Base-by-base conservation (phyloP, 139 green algal genomes). In the Gonium pectorale region DNA sequence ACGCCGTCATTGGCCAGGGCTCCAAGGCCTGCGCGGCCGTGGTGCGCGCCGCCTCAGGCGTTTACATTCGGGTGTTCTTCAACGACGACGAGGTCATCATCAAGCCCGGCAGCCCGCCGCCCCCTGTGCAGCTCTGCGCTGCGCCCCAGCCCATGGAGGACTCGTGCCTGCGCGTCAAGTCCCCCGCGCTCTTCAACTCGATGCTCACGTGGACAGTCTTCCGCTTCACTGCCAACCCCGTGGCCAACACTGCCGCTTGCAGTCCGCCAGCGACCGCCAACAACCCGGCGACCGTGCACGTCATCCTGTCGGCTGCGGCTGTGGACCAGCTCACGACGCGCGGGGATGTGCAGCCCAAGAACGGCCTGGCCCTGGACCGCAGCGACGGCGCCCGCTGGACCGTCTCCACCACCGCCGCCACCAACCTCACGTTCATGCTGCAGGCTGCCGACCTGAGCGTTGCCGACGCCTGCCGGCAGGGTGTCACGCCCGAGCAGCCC, bases 1-100 rank as follows among this genome's bases (percentile, higher is more conserved):
- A 78, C n/a, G 67, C 78, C 21, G 70, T 83, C 59, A 56, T 59
- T 8, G 85, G 66, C 37, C 85, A 89, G 78, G 78, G 85, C 70
- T 49, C 21, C 79, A 80, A 75, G 35, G 44, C 85, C 21, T 89
- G 85, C 62, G 85, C 69, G 2, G 85, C 85, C 24, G 43, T 85
- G 21, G 49, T 89, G 13, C 79, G 79, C 67, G 51, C 35, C 46
- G 31, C 2, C 29, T 37, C n/a, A n/a, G 29, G 24, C 24, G 69
- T 83, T 13, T 86, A 80, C 70, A 44, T 64, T 19, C 66, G 79
- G 63, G 69, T 89, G 13, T 89, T 89, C 85, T 83, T 86, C 37
- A 60, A 72, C 19, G 38, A 78, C 9, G n/a, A 52, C 3, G 68
- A 78, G n/a, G 43, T 86, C 13, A 46, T 86, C 67, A 82, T 89